Conservation (phyloP, 805 yeast genomes). For the Kregervanrija fluxuum region DNA sequence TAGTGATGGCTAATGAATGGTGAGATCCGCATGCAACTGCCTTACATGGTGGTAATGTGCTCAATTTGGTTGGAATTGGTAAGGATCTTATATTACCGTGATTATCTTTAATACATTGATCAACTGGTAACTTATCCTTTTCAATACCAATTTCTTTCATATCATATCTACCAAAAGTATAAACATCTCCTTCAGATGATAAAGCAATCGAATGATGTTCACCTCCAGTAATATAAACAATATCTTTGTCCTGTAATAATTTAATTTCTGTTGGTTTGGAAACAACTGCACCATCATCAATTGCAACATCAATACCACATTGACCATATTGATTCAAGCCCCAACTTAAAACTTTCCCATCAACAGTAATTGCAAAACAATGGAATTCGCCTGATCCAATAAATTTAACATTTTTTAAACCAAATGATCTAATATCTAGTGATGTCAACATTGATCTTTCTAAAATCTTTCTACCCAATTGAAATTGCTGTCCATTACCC, state of each 20-base stretch:
- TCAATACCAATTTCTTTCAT: constrained; percentile 89
- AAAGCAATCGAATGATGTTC: constrained; percentile 89
- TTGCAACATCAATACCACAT: constrained; percentile 73
- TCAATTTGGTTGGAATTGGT: constrained; percentile 73
- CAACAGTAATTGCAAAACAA: constrained; percentile 79
- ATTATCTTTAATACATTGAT: constrained; percentile 62
- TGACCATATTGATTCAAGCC: constrained; percentile 97
- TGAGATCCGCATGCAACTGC: constrained; percentile 81
- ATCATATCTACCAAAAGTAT: constrained; percentile 85
- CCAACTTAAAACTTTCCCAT: constrained; percentile 77
- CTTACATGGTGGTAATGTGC: constrained; percentile 49
- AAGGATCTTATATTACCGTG: constrained; percentile 78
- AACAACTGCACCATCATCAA: constrained; percentile 82
- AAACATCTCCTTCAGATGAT: constrained; percentile 63
- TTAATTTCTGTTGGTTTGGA: constrained; percentile 68
- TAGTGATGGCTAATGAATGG: constrained; percentile 81
- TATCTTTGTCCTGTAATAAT: constrained; percentile 51
- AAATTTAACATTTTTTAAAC: constrained; percentile 67
- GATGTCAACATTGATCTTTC: constrained; percentile 72
- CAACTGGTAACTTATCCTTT: constrained; percentile 56
- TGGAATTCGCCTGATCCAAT: constrained; percentile 94
- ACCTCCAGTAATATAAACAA: constrained; percentile 74
- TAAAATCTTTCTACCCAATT: constrained; percentile 78
- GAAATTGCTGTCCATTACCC: constrained; percentile 96
- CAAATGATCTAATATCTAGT: constrained; percentile 76